phyloP scores from a whole-genome alignment of 1,284 basidiomycete genomes.

The Xanthoconium separans region DNA sequence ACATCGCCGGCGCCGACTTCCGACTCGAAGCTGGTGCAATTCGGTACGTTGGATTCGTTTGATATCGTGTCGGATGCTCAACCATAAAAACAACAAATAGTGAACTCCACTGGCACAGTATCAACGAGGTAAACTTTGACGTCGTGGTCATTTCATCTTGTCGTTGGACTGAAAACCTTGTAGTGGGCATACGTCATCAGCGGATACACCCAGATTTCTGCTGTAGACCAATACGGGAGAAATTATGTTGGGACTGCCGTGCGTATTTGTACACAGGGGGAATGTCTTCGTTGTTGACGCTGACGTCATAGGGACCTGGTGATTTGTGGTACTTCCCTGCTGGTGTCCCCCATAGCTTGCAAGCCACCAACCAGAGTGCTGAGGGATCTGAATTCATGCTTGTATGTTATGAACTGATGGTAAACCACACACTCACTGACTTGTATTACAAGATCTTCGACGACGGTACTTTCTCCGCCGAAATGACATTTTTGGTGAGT shows the following conservation, averaged over 20 bases:
- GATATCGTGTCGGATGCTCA: neutral
- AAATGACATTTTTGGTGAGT: too few species aligned
- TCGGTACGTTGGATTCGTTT: neutral
- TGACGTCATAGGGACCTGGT: neutral
- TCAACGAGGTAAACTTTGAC: neutral
- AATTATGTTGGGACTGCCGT: neutral
- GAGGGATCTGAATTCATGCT: too few species aligned
- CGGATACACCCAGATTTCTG: neutral
- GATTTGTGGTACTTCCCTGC: neutral
- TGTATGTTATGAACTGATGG: too few species aligned
- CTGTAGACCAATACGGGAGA: neutral
- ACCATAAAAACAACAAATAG: neutral
- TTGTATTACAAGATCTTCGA: too few species aligned
- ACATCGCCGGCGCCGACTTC: neutral
- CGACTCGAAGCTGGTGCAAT: neutral
- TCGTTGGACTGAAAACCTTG: neutral
- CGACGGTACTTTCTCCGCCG: too few species aligned
- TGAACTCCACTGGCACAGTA: neutral
- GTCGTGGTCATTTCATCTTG: neutral
- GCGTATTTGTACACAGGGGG: neutral
- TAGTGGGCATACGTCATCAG: neutral
- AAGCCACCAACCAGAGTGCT: neutral
- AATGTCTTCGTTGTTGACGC: neutral
- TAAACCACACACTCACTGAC: too few species aligned
- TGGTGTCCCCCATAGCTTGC: neutral